Percentiles rank a stretch among this genome's conserved stretches.
Conservation (phyloP, 2,329 filamentous ascomycete genomes). For the Zalaria obscura region DNA sequence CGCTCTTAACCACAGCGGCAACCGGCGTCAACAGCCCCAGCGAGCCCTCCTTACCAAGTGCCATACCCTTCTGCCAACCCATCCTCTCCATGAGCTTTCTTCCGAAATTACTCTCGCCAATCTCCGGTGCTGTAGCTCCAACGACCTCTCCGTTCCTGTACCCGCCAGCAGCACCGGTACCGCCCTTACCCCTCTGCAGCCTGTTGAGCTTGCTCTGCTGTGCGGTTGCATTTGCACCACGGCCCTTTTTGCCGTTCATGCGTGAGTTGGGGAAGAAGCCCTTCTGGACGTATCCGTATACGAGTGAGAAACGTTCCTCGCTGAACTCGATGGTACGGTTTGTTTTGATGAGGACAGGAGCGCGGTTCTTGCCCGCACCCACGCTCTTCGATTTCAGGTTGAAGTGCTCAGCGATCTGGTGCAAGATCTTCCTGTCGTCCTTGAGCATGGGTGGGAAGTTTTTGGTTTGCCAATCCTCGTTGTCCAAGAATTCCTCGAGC, state of each 20-base stretch:
- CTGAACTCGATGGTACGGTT: constrained; percentile 46
- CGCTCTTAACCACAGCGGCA: constrained; percentile 72
- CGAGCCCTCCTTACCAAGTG: constrained; percentile 67
- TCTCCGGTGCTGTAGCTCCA: constrained; percentile 69
- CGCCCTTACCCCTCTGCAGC: constrained; percentile 16
- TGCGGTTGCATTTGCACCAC: constrained; percentile 5
- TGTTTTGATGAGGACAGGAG: constrained; percentile 66
- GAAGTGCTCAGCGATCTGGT: constrained; percentile 62
- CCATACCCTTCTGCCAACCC: constrained; percentile 85
- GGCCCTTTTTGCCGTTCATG: constrained; percentile 18
- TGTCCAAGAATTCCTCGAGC: constrained; percentile 55
- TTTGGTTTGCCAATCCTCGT: constrained; percentile 49
- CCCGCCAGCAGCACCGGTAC: constrained; percentile 27
- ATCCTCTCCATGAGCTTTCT: constrained; percentile 87
- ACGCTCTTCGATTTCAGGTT: constrained; percentile 73
- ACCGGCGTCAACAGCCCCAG: constrained; percentile 82
- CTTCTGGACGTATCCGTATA: constrained; percentile 29
- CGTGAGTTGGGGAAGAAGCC: constrained; percentile 38
- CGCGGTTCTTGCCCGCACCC: constrained; percentile 58
- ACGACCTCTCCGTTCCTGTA: constrained; percentile 82
- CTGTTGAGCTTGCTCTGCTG: constrained; percentile 6
- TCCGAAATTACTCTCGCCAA: constrained; percentile 71
- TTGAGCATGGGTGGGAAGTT: constrained; percentile 76
- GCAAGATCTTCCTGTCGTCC: constrained; percentile 59
- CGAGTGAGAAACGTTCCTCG: constrained; percentile 36